A percentile compares a stretch with the other conserved stretches of the same genome.
These are phyloP conservation scores for Inga laurina DNA, from an alignment of 306 rosid species.

Conservation along the genomic window DNA sequence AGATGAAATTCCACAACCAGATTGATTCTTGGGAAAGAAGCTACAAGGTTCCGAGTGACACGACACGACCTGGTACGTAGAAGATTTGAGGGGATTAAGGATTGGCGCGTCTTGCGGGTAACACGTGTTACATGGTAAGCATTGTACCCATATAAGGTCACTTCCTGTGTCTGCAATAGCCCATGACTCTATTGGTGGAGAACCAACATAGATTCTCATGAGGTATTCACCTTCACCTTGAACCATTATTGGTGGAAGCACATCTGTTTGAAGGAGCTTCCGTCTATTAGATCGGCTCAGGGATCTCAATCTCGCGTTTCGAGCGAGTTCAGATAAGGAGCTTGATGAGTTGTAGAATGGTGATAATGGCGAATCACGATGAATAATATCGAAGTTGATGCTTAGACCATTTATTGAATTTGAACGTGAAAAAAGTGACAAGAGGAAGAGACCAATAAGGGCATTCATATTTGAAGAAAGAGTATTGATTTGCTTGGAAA, in stretches of 20 bases:
- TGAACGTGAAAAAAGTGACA: not conserved
- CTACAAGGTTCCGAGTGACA: not conserved
- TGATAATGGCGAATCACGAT: not conserved
- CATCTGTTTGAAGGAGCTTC: not conserved
- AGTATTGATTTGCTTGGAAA: not conserved
- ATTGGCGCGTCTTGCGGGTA: not conserved
- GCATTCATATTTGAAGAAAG: not conserved
- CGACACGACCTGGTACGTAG: not conserved
- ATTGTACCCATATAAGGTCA: constrained; percentile 22
- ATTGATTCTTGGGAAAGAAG: not conserved
- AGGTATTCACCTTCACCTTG: not conserved
- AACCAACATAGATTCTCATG: constrained; percentile 6
- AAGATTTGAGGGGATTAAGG: not conserved
- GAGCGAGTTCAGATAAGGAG: not conserved
- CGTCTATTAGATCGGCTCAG: not conserved
- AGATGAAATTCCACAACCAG: not conserved
- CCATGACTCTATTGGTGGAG: not conserved
- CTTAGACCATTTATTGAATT: not conserved
- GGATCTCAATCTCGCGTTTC: not conserved
- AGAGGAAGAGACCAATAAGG: not conserved
- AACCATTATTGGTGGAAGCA: not conserved
- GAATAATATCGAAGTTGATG: not conserved
- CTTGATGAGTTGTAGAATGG: not conserved
- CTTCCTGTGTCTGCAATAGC: constrained; percentile 25
- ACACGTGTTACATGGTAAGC: not conserved